Conservation (phyloP, 2,329 filamentous ascomycete species). For the Epichloe glyceriae region DNA sequence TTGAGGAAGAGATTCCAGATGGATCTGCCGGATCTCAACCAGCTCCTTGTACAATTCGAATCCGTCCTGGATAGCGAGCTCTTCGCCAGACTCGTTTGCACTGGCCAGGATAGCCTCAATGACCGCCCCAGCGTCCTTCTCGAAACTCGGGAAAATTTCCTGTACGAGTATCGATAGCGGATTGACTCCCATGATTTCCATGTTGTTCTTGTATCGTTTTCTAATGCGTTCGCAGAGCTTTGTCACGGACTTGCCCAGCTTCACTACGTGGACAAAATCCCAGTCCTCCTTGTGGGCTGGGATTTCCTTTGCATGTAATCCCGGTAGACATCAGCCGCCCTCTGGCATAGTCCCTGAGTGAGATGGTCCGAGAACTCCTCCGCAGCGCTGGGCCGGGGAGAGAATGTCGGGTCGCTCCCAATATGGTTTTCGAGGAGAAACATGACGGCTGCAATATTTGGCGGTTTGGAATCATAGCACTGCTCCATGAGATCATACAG, state of each 20-base stretch:
- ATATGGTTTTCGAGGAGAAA: constrained; percentile 73
- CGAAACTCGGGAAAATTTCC: constrained; percentile 79
- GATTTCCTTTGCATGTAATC: constrained; percentile 65
- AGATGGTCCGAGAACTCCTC: constrained; percentile 62
- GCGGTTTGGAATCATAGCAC: constrained; percentile 81
- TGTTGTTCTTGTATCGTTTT: constrained; percentile 81
- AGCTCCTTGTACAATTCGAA: constrained; percentile 89
- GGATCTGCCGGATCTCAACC: constrained; percentile 70
- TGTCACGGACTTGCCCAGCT: constrained; percentile 74
- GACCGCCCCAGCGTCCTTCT: constrained; percentile 76
- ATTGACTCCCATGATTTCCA: constrained; percentile 67
- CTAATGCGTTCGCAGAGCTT: constrained; percentile 79
- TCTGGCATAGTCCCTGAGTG: constrained; percentile 56
- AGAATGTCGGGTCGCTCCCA: constrained; percentile 63
- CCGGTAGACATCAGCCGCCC: constrained; percentile 69
- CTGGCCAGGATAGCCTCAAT: constrained; percentile 68
- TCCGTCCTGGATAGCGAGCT: constrained; percentile 80
- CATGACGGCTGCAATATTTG: constrained; percentile 67
- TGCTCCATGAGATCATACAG: constrained; percentile 78
- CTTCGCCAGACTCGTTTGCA: constrained; percentile 53
- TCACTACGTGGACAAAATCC: constrained; percentile 84
- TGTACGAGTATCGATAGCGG: constrained; percentile 60
- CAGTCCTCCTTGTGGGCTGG: constrained; percentile 70
- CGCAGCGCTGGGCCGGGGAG: constrained; percentile 54
- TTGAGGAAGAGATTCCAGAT: constrained; percentile 59